These are phyloP conservation scores for Moelleriella libera DNA, from an alignment of 2,329 filamentous ascomycete genomes.

Conservation along the genomic window DNA sequence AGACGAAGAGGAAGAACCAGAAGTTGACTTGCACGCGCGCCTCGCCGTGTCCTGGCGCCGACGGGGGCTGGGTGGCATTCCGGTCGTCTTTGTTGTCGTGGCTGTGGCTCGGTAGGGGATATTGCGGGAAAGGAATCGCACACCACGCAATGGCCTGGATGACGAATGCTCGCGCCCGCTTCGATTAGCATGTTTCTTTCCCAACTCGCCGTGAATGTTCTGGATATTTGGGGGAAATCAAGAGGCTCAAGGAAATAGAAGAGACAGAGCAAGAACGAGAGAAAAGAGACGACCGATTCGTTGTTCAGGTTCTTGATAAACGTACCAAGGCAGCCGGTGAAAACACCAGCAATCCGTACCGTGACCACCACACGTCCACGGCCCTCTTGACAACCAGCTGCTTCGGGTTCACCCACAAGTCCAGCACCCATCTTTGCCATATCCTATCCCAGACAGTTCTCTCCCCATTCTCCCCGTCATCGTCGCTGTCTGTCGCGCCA, in stretches of 20 bases:
- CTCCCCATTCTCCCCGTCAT: slow-evolving; percentile 15
- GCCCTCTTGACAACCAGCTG: slow-evolving; percentile 42
- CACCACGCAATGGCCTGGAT: slow-evolving; percentile 49
- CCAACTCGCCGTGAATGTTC: too few species aligned
- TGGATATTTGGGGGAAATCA: not conserved
- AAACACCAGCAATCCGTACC: slow-evolving; percentile 46
- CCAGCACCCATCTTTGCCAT: slow-evolving; percentile 23
- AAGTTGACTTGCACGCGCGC: slow-evolving; percentile 53
- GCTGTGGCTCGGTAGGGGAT: slow-evolving; percentile 33
- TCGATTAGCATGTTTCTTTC: too few species aligned
- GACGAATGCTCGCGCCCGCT: not conserved
- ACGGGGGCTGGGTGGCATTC: not conserved
- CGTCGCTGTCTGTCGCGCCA: slow-evolving; percentile 11
- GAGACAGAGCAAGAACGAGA: too few species aligned
- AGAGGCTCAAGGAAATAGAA: not conserved
- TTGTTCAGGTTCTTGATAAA: not conserved
- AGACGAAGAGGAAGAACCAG: slow-evolving; percentile 58
- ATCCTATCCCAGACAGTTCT: slow-evolving; percentile 15
- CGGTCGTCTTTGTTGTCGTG: slow-evolving; percentile 14
- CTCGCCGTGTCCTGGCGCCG: slow-evolving; percentile 44
- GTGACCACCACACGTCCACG: slow-evolving; percentile 48
- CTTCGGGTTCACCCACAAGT: slow-evolving; percentile 48
- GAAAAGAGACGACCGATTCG: too few species aligned
- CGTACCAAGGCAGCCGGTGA: slow-evolving; percentile 46
- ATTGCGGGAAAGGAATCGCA: slow-evolving; percentile 50